Percentiles rank a stretch among this genome's conserved stretches.
These are phyloP conservation scores for Phaeoacremonium minimum DNA, from an alignment of 2,329 filamentous ascomycete genomes.

Conservation along the genomic window DNA sequence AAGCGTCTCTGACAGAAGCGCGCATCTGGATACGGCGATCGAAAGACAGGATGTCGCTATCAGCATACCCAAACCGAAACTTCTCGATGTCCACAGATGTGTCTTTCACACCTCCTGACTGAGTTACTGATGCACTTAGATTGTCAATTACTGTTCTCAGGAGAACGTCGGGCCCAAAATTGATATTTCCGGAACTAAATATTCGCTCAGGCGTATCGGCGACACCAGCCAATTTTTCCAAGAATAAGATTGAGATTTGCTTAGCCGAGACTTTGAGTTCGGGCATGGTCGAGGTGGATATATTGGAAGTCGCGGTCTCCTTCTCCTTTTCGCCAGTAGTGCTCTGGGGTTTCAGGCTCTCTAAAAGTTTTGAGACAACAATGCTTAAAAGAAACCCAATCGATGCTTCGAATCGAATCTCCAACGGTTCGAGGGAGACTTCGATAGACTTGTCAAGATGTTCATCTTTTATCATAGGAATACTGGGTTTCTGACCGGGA, in stretches of 20 bases:
- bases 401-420: conserved; percentile 51
- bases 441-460: conserved; percentile 36
- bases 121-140: conserved; percentile 26
- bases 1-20: conserved; percentile 54
- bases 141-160: conserved; percentile 45
- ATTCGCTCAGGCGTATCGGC: conserved; percentile 44
- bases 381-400: conserved; percentile 50
- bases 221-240: conserved; percentile 49
- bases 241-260: conserved; percentile 49
- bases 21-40: conserved; percentile 53
- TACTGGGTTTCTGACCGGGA: conserved; percentile 13
- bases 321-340: neutral
- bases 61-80: conserved; percentile 58
- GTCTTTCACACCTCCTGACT: conserved; percentile 19
- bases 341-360: conserved; percentile 29
- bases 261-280: conserved; percentile 41
- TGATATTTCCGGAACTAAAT: conserved; percentile 29
- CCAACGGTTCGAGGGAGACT: conserved; percentile 45
- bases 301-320: conserved; percentile 11
- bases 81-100: conserved; percentile 46
- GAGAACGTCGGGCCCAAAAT: conserved; percentile 43
- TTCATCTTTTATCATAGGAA: conserved; percentile 12
- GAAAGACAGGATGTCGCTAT: conserved; percentile 61
- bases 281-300: conserved; percentile 17
- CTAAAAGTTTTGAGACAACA: conserved; percentile 43